Conservation (phyloP, 2,329 filamentous ascomycete species). For the Talaromyces sp. region DNA sequence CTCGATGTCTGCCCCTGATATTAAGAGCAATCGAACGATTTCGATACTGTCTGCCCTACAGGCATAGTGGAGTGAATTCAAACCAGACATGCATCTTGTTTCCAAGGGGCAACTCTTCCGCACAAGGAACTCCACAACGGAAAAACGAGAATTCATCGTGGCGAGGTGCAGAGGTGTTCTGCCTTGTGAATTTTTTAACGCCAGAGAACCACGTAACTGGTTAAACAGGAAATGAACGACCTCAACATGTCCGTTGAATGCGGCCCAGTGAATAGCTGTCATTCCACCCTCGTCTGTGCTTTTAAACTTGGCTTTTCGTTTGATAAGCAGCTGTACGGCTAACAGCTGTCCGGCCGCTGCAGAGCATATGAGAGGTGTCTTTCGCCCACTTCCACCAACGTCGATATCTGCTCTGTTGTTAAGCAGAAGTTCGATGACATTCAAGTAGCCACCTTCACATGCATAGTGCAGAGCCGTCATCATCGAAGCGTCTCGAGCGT, state of each 20-base stretch:
- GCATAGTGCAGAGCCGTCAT: slow-evolving; percentile 35
- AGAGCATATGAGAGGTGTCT: slow-evolving; percentile 33
- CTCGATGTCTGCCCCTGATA: slow-evolving; percentile 30
- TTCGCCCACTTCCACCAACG: slow-evolving; percentile 22
- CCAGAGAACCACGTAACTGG: slow-evolving; percentile 24
- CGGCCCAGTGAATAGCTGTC: slow-evolving; percentile 37
- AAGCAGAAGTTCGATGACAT: slow-evolving; percentile 25
- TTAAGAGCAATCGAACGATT: slow-evolving; percentile 29
- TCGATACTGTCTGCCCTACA: slow-evolving; percentile 27
- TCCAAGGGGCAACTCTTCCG: slow-evolving; percentile 28
- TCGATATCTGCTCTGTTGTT: slow-evolving; percentile 29
- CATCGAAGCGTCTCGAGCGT: slow-evolving; percentile 32
- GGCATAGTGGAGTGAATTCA: slow-evolving; percentile 36
- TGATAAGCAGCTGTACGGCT: slow-evolving; percentile 27
- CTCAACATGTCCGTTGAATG: slow-evolving; percentile 35
- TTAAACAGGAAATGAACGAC: slow-evolving; percentile 27
- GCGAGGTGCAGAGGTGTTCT: slow-evolving; percentile 34
- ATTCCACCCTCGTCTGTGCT: slow-evolving; percentile 29
- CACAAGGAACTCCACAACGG: slow-evolving; percentile 33
- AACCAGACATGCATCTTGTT: slow-evolving; percentile 22
- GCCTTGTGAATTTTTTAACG: slow-evolving; percentile 24
- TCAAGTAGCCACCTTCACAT: slow-evolving; percentile 25
- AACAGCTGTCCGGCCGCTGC: slow-evolving; percentile 26
- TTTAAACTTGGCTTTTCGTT: slow-evolving; percentile 25
- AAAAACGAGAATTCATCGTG: slow-evolving; percentile 30